These are phyloP conservation scores for Phytophthora agathidicida DNA, from an alignment of 352 stramenopile genomes.

Conservation along the genomic window DNA sequence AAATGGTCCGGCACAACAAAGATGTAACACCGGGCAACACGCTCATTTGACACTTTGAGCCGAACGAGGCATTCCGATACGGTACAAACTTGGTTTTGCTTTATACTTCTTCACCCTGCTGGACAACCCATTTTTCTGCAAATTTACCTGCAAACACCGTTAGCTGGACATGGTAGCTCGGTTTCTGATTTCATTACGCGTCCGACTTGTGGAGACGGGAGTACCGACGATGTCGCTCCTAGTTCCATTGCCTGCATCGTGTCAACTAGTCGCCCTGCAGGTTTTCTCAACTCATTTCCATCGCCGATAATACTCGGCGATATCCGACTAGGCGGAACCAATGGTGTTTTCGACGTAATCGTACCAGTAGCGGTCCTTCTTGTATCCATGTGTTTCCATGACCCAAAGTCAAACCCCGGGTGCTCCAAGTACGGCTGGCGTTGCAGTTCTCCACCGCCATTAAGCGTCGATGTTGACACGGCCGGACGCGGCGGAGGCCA, in stretches of 20 bases:
- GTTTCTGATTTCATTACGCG: slow-evolving; percentile 3
- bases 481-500: slow-evolving; percentile 36
- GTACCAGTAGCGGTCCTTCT: no score
- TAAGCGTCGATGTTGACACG: background rate
- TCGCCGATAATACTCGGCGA: background rate
- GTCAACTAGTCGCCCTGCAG: slow-evolving; percentile 7
- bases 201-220: slow-evolving; percentile 1
- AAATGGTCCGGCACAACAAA: no score
- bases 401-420: slow-evolving; percentile 13
- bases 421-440: slow-evolving; percentile 24
- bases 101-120: no score
- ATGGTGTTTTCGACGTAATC: no score
- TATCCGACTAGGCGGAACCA: no score
- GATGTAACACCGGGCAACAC: no score
- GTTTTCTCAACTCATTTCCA: background rate
- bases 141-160: background rate
- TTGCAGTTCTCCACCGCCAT: background rate
- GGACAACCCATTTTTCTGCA: no score
- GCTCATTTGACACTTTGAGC: no score
- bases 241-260: slow-evolving; percentile 14
- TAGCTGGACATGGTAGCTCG: background rate
- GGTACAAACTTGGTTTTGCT: no score
- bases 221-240: background rate
- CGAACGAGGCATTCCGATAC: no score
- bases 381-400: no score